Conservation (phyloP, 495 filamentous ascomycete genomes). For the Aspergillus asperescens region DNA sequence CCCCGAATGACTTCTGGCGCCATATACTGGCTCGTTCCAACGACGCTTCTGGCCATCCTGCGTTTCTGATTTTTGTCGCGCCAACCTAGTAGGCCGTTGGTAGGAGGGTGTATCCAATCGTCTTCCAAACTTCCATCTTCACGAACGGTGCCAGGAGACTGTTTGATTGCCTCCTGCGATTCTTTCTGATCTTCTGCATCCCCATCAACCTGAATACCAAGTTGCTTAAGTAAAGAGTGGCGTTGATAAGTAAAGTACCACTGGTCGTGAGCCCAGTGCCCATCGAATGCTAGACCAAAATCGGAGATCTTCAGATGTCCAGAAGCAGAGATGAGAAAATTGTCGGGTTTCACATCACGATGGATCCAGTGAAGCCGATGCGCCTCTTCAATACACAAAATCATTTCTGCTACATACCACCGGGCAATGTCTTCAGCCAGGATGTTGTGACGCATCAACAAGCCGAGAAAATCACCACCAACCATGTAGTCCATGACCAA, state of each 20-base stretch:
- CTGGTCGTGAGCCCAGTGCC: conserved; percentile 89
- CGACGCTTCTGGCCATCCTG: conserved; percentile 73
- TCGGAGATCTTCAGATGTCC: conserved; percentile 94
- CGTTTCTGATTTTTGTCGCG: conserved; percentile 70
- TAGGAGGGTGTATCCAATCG: conserved; percentile 12
- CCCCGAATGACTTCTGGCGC: conserved; percentile 87
- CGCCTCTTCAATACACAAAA: conserved; percentile 87
- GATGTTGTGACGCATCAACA: conserved; percentile 75
- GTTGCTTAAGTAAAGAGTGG: conserved; percentile 65
- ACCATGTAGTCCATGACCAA: conserved; percentile 98
- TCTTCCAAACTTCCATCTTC: conserved; percentile 11
- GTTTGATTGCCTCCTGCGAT: conserved; percentile 32
- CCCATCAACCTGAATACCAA: conserved; percentile 69
- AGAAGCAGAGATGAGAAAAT: conserved; percentile 81
- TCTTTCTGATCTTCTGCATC: conserved; percentile 65
- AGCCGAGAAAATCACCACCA: conserved; percentile 84
- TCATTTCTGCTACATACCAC: conserved; percentile 93
- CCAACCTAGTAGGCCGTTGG: conserved; percentile 59
- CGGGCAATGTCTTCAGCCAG: conserved; percentile 70
- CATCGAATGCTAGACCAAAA: conserved; percentile 91
- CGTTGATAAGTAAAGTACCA: conserved; percentile 78
- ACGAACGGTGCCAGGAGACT: neutral
- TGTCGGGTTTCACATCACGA: conserved; percentile 94
- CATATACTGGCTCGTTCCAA: conserved; percentile 97
- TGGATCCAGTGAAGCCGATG: conserved; percentile 87